Evolutionary conservation across 306 rosid species (phyloP).

Genomic region (Glycine latifolia): DNA sequence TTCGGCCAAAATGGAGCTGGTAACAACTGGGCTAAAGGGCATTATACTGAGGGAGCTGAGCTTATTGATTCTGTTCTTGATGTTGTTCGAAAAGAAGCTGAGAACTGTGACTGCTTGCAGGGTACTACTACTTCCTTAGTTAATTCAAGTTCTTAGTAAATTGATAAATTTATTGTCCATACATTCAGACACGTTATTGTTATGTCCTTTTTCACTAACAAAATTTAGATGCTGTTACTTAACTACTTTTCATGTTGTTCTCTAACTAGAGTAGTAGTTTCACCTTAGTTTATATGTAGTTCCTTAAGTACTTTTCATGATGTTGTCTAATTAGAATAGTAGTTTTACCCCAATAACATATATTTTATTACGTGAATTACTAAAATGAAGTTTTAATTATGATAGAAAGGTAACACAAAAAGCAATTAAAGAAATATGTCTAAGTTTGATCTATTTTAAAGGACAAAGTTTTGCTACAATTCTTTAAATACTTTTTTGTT

Average conservation of each 20-base stretch:
- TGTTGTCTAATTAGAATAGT: too few relatives aligned
- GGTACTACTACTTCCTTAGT: conserved; percentile 55
- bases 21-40: conserved; percentile 94
- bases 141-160: neutral
- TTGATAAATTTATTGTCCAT: too few relatives aligned
- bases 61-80: conserved; percentile 90
- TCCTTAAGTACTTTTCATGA: neutral
- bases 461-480: too few relatives aligned
- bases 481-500: too few relatives aligned
- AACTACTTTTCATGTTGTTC: neutral
- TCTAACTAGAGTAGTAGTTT: neutral
- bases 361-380: neutral
- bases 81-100: conserved; percentile 92
- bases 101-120: conserved; percentile 91
- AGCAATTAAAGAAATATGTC: too few relatives aligned
- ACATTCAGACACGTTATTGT: too few relatives aligned
- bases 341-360: neutral
- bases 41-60: conserved; percentile 93
- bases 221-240: neutral
- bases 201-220: too few relatives aligned
- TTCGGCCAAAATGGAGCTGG: conserved; percentile 95
- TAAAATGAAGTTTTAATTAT: too few relatives aligned
- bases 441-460: too few relatives aligned
- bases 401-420: too few relatives aligned
- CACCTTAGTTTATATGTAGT: neutral